Conservation (phyloP, 495 filamentous ascomycete genomes). For the Hypomontagnella submonticulosa region DNA sequence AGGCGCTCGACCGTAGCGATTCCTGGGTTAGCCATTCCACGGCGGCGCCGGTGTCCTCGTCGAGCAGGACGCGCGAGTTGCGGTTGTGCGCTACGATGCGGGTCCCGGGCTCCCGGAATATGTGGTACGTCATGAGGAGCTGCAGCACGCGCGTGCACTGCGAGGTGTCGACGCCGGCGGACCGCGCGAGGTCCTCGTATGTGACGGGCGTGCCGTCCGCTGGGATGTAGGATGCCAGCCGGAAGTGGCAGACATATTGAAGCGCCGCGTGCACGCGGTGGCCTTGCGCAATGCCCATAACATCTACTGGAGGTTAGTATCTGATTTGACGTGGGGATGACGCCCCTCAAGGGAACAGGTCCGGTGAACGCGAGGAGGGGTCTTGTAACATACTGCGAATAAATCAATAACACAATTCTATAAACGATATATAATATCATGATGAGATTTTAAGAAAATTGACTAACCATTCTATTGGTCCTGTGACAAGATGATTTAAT, state of each 20-base stretch:
- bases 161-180: slow-evolving; percentile 36
- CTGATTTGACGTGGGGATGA: background rate
- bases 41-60: slow-evolving; percentile 44
- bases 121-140: slow-evolving; percentile 56
- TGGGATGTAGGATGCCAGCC: slow-evolving; percentile 31
- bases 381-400: slow-evolving; percentile 20
- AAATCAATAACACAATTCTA: slow-evolving; percentile 11
- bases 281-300: slow-evolving; percentile 41
- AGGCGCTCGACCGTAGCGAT: slow-evolving; percentile 36
- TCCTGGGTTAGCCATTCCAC: slow-evolving; percentile 41
- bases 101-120: slow-evolving; percentile 60
- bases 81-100: slow-evolving; percentile 51
- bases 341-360: background rate
- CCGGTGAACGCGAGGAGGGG: background rate
- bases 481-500: slow-evolving; percentile 38
- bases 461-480: slow-evolving; percentile 42
- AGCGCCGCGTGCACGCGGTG: slow-evolving; percentile 40
- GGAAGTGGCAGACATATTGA: slow-evolving; percentile 41
- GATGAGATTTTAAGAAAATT: background rate
- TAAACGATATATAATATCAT: background rate
- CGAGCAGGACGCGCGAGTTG: slow-evolving; percentile 49
- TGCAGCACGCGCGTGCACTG: slow-evolving; percentile 39
- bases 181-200: slow-evolving; percentile 31
- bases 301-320: slow-evolving; percentile 22
- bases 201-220: slow-evolving; percentile 40